Evolutionary conservation across 352 stramenopile species (phyloP), one percentile per base, ranked within the genome.

Genomic region (Thalassiosira livingstoniorum): DNA sequence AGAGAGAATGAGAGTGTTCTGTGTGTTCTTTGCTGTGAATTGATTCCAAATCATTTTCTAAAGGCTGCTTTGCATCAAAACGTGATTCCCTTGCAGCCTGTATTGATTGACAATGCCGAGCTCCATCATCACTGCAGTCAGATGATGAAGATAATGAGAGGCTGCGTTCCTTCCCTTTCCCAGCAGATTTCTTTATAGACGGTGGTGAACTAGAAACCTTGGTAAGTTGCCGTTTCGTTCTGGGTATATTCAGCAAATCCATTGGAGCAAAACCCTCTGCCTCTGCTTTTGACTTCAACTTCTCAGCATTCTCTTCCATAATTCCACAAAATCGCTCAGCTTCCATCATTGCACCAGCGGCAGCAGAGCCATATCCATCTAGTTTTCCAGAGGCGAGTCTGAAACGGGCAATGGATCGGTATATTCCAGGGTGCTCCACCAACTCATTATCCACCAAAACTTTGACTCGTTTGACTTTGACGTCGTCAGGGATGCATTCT

Each of bases 191-290:
- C 32, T 63, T 57, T 35, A 4, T 23, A 10, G 47, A 21, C 13
- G 5, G 3, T 1, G 1, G 29, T 18, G 32, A 31, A 10, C 23
- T 61, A 11, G 10, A 5, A 4, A 13, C 23, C 10, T 4, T 29
- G 32, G 55, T 5, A 23, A 31, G 29, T 27, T 10, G 34, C 21
- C 10, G 31, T 53, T 55, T 70, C 43, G 15, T 32, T 39, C 73
- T 64, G 35, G 57, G 66, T 1, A 75, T 35, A 37, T 66, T 83
- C 21, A 77, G 29, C 55, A 85, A 66, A 32, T 85, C 78, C 69
- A 85, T 81, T 15, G 78, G 78, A n/a, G 78, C 78, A 73, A 85
- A 85, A 29, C 64, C 70, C 23, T 85, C 78, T 29, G 63, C 70
- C 62, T 85, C 57, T 21, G 78, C 69, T n/a, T 54, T 58, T 64